These are phyloP conservation scores for Phytophthora citrophthora DNA, from an alignment of 352 stramenopile genomes.

Conservation along the genomic window DNA sequence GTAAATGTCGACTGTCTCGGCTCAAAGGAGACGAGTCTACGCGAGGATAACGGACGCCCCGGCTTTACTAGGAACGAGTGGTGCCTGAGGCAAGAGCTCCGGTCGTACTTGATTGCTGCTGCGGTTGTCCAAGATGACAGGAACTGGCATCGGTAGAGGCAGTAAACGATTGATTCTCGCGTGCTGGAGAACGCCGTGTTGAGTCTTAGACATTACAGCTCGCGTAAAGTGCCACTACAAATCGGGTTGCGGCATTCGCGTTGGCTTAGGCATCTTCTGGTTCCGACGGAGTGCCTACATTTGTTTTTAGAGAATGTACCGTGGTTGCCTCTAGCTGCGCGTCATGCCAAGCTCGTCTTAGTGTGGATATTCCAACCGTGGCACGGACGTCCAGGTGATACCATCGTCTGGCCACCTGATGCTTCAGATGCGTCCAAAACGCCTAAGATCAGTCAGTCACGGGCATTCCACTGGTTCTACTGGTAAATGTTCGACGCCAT, in stretches of 20 bases:
- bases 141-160: neutral
- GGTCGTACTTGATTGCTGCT: neutral
- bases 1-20: neutral
- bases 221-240: neutral
- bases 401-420: neutral
- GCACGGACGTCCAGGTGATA: constrained; percentile 2
- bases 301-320: no score
- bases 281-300: neutral
- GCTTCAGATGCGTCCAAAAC: constrained; percentile 12
- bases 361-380: neutral
- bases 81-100: neutral
- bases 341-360: neutral
- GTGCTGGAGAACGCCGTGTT: neutral
- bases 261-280: neutral
- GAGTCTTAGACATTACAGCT: neutral
- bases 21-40: neutral
- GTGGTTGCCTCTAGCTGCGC: neutral
- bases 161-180: neutral
- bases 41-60: neutral
- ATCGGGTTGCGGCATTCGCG: neutral
- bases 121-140: neutral
- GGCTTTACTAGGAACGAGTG: neutral
- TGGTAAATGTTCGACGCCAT: neutral
- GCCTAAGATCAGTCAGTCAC: constrained; percentile 6
- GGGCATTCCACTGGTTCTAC: neutral